Percentiles rank a stretch among this genome's conserved stretches.
These are phyloP conservation scores for Colletotrichum sp. DNA, from an alignment of 2,329 filamentous ascomycete species.

Conservation along the genomic window DNA sequence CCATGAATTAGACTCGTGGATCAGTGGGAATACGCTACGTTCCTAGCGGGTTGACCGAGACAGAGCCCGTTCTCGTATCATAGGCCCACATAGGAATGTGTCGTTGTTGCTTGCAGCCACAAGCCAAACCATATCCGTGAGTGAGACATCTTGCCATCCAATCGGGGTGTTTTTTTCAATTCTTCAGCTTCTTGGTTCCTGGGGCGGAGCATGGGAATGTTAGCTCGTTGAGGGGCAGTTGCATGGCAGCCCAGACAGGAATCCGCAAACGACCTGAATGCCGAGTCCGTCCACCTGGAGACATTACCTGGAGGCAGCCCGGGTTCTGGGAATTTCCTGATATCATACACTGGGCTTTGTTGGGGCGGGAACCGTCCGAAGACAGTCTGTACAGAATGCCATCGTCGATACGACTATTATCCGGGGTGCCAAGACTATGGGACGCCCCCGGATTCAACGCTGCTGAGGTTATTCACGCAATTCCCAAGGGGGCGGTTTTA, in stretches of 20 bases:
- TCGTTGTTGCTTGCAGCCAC: conserved; percentile 7
- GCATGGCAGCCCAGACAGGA: neutral
- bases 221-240: neutral
- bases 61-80: neutral
- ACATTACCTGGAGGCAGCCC: neutral
- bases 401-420: neutral
- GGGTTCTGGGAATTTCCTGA: neutral
- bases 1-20: neutral
- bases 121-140: neutral
- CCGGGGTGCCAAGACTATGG: neutral
- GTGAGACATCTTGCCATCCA: neutral
- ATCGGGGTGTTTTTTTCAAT: neutral
- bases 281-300: neutral
- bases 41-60: neutral
- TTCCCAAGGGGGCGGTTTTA: neutral
- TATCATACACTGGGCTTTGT: neutral
- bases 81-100: conserved; percentile 1
- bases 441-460: neutral
- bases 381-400: neutral
- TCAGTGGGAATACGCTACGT: neutral
- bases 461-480: neutral
- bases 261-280: neutral
- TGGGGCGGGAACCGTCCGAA: neutral
- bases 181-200: neutral
- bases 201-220: neutral